phyloP scores from a whole-genome alignment of 768 basidiomycete species.

The Russula ochroleuca region DNA sequence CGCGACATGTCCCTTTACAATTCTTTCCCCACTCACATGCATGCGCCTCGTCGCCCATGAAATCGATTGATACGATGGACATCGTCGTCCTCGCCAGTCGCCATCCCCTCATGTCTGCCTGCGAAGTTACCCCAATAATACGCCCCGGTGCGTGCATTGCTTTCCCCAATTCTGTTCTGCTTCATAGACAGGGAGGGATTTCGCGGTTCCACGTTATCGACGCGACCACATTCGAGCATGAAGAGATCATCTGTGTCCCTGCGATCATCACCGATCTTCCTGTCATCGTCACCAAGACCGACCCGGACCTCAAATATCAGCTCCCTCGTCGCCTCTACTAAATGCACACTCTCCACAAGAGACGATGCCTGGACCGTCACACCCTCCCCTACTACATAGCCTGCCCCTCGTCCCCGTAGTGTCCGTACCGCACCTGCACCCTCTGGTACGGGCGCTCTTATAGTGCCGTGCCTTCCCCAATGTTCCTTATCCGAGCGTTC shows the following conservation, averaged over 20 bases:
- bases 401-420: conserved; percentile 10
- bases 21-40: too few species aligned
- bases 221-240: conserved; percentile 78
- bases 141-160: too few species aligned
- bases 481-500: too few species aligned
- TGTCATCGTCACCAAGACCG: conserved; percentile 22
- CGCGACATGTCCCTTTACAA: too few species aligned
- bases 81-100: too few species aligned
- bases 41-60: too few species aligned
- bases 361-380: background rate
- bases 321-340: background rate
- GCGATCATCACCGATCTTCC: conserved; percentile 32
- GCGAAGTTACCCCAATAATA: too few species aligned
- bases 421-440: conserved; percentile 9
- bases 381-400: background rate
- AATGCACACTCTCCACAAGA: background rate
- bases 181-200: too few species aligned
- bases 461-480: background rate
- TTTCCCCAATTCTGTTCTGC: too few species aligned
- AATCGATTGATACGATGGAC: too few species aligned
- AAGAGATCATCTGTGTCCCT: conserved; percentile 62
- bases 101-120: too few species aligned
- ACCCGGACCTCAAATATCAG: conserved; percentile 21
- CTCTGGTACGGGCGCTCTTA: conserved; percentile 18
- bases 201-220: conserved; percentile 80